Conservation (phyloP, 1,284 basidiomycete species). For the Heimioporus punctisporus region DNA sequence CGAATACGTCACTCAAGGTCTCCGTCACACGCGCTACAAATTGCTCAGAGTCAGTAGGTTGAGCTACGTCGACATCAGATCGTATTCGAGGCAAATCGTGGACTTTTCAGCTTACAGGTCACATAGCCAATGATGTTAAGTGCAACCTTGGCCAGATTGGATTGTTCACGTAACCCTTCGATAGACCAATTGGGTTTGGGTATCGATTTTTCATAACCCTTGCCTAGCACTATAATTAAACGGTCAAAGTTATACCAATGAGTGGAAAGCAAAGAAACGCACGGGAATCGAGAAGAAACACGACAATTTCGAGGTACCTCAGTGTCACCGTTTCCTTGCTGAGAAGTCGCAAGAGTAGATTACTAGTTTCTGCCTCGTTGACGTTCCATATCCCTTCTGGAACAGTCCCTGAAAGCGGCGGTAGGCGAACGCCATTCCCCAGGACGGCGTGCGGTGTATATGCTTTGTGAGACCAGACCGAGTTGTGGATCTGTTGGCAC, state of each 20-base stretch:
- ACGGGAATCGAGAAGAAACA: slow-evolving; percentile 8
- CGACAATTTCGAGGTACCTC: neutral
- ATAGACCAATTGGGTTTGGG: neutral
- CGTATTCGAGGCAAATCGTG: no score
- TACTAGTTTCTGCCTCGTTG: neutral
- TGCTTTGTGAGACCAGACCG: slow-evolving; percentile 1
- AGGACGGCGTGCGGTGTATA: slow-evolving; percentile 16
- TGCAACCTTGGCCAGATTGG: neutral
- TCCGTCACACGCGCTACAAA: no score
- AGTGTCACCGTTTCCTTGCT: neutral
- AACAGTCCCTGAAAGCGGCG: neutral
- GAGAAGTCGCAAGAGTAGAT: neutral
- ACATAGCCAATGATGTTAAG: slow-evolving; percentile 3
- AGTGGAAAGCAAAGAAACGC: neutral
- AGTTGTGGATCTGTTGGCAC: slow-evolving; percentile 15
- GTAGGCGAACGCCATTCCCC: neutral
- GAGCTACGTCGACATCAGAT: no score
- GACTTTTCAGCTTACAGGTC: neutral
- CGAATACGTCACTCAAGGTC: neutral
- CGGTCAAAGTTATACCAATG: neutral
- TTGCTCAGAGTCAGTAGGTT: neutral
- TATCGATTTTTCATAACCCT: neutral
- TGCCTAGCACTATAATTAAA: neutral
- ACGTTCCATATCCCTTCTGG: neutral
- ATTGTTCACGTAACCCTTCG: neutral